A percentile compares a stretch with the other conserved stretches of the same genome.
phyloP scores from a whole-genome alignment of 2,329 filamentous ascomycete species.

The Alternaria sp. region DNA sequence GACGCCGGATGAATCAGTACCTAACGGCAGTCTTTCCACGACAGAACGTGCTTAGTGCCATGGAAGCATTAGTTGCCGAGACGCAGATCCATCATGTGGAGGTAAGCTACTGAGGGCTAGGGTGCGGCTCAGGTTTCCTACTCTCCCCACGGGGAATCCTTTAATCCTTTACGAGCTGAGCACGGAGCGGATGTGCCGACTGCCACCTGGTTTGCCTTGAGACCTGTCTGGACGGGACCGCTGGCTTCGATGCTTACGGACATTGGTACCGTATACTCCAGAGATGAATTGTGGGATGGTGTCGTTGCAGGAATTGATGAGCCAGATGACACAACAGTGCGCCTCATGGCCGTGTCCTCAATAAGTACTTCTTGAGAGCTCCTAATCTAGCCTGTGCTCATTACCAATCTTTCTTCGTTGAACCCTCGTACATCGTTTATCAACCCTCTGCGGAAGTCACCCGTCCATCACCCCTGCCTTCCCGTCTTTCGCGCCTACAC shows the following conservation, averaged over 20 bases:
- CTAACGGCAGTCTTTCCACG: constrained; percentile 11
- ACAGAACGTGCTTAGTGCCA: constrained; percentile 26
- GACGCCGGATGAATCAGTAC: constrained; percentile 22
- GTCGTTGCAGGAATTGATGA: constrained; percentile 15
- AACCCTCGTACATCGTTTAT: constrained; percentile 2
- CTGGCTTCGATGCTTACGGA: constrained; percentile 16
- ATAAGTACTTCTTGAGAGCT: constrained; percentile 26
- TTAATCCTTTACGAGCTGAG: constrained; percentile 15
- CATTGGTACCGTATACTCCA: constrained; percentile 20
- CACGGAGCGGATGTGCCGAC: constrained; percentile 14
- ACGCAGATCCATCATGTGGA: constrained; percentile 17
- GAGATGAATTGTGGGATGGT: constrained; percentile 18
- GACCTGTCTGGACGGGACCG: constrained; percentile 14
- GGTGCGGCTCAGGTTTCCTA: constrained; percentile 5
- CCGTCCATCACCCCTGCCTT: background rate
- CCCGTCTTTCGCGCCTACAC: background rate
- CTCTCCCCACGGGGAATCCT: constrained; percentile 18
- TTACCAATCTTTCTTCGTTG: constrained; percentile 21
- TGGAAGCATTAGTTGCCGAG: constrained; percentile 28
- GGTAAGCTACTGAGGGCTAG: constrained; percentile 4
- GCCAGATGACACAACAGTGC: constrained; percentile 7
- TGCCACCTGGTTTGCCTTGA: constrained; percentile 7
- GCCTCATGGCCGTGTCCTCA: constrained; percentile 6
- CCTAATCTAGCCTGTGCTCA: constrained; percentile 15
- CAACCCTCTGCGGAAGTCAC: background rate